Evolutionary conservation across 805 yeast genomes (phyloP), one percentile per base, ranked within the genome.

Genomic region (Saturnispora quitensis): DNA sequence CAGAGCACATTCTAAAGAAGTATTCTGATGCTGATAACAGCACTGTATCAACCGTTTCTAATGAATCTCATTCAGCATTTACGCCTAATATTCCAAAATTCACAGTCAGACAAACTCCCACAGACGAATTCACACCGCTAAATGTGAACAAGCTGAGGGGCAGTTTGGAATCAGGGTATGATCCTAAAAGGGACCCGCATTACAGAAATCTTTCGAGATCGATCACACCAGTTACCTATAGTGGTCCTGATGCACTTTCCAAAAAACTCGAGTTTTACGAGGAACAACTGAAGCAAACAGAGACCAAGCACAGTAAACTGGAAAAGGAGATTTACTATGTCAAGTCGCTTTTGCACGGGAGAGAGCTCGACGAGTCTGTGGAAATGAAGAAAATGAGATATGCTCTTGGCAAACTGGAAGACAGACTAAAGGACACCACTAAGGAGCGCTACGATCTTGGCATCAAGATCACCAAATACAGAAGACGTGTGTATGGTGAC

Each of bases 401-500:
- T 52, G 71, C 68, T 6, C 57, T 60, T 40, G 55, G 43, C 3
- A 68, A 66, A 44, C 51, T 68, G 13, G 52, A 55, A 13, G 67
- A 67, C 8, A 63, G 59, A 49, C 54, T 56, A 25, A 67, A 64
- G 53, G 47, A 52, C 5, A 47, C 60, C 10, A 58, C 62, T 42
- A 65, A 66, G 48, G 61, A 65, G 28, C 56, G 59, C 42, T 68
- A 68, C 54, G 63, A 62, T 45, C 51, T 65, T 28, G 58, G 69
- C 31, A 64, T 68, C 33, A 59, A 59, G 48, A 42, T 68, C 40
- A 62, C 62, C 48, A 55, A 58, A 43, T 57, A 57, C 38, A 58
- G 60, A 43, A 64, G 61, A 40, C 59, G 55, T 38, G 53, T 65
- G 10, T 61, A 64, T 52, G 70, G 69, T 20, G 58, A 48, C 40